phyloP scores from a whole-genome alignment of 2,329 filamentous ascomycete species.

The Ophioceras dolichostomum region DNA sequence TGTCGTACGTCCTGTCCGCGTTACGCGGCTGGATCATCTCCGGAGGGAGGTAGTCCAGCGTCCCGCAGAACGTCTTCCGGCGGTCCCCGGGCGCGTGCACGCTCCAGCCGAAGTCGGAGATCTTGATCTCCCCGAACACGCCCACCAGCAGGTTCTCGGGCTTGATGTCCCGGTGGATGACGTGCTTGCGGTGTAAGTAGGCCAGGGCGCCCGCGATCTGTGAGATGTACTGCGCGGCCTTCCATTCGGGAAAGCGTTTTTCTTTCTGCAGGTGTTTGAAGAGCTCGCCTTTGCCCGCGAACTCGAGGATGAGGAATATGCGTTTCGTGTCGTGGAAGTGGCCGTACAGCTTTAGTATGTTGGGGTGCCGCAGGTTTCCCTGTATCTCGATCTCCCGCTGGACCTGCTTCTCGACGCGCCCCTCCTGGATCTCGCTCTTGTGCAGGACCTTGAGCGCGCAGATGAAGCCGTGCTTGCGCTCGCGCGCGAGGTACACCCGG shows the following conservation, averaged over 20 bases:
- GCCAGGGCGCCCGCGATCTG: conserved; percentile 44
- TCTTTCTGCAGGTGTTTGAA: conserved; percentile 1
- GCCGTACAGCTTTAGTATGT: conserved; percentile 16
- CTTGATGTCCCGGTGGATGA: conserved; percentile 19
- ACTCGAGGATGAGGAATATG: conserved; percentile 1
- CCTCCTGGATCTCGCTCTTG: conserved; percentile 55
- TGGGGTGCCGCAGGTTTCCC: conserved; percentile 60
- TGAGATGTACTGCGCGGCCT: conserved; percentile 53
- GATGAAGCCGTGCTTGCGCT: conserved; percentile 53
- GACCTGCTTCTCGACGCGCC: conserved; percentile 58
- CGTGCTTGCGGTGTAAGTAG: conserved; percentile 18
- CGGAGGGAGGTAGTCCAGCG: conserved; percentile 16
- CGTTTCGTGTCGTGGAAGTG: neutral
- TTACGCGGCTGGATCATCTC: conserved; percentile 11
- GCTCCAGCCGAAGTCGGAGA: conserved; percentile 17
- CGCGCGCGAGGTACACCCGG: conserved; percentile 58
- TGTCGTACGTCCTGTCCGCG: conserved; percentile 25
- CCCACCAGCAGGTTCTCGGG: conserved; percentile 22
- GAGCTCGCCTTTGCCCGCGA: conserved; percentile 1
- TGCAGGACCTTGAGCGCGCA: conserved; percentile 62
- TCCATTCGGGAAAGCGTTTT: conserved; percentile 48
- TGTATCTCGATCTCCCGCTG: conserved; percentile 64
- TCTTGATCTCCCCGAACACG: conserved; percentile 14
- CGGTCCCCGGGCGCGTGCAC: conserved; percentile 13
- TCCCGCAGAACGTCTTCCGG: conserved; percentile 13